Evolutionary conservation across 768 basidiomycete genomes (phyloP).

Genomic region (Mycena latifolia): DNA sequence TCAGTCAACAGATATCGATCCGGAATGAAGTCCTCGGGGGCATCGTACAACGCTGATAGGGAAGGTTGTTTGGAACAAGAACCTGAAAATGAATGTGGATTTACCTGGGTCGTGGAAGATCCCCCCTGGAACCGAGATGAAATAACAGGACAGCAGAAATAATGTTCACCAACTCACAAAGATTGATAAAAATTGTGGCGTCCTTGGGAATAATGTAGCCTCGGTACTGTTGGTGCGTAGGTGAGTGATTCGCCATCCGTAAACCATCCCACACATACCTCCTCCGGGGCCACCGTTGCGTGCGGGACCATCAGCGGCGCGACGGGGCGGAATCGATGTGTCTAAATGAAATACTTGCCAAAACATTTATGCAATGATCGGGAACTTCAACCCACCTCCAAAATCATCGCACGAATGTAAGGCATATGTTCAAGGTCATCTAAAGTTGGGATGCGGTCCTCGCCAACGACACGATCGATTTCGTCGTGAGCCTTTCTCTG

Average conservation of each 20-base stretch:
- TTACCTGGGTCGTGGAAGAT: no score
- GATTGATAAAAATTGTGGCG: constrained; percentile 11
- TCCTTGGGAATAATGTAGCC: constrained; percentile 13
- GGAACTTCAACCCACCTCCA: constrained; percentile 33
- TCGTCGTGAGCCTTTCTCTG: constrained; percentile 42
- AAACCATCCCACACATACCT: not conserved
- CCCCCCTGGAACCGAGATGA: no score
- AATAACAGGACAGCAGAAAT: no score
- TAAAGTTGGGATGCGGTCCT: constrained; percentile 35
- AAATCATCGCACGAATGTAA: constrained; percentile 38
- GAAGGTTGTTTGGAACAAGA: no score
- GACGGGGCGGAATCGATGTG: constrained; percentile 5
- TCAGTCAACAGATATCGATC: constrained; percentile 14
- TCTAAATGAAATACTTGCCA: not conserved
- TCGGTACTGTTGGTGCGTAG: not conserved
- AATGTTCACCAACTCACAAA: not conserved
- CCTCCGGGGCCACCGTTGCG: not conserved
- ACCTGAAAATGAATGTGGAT: no score
- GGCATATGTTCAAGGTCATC: constrained; percentile 38
- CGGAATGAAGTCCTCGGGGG: constrained; percentile 3
- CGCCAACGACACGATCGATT: constrained; percentile 42
- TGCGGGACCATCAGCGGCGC: not conserved
- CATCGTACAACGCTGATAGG: constrained; percentile 1
- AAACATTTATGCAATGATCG: no score
- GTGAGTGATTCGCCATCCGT: no score